These are phyloP conservation scores for Scheffersomyces stipitis DNA, from an alignment of 805 yeast genomes.

Conservation along the genomic window DNA sequence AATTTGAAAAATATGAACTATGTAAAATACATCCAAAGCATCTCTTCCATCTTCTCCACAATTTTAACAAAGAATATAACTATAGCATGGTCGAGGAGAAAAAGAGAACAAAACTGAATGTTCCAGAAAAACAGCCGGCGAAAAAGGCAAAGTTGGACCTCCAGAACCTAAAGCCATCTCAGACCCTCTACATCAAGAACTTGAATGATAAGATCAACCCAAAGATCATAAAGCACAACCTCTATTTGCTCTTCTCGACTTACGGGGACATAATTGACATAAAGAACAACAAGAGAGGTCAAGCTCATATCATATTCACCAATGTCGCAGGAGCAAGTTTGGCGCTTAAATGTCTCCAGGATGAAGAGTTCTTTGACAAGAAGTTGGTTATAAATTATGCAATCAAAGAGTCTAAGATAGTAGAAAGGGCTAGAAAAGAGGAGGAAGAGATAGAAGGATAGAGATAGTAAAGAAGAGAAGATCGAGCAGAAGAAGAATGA, in stretches of 20 bases:
- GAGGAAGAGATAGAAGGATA: too few relatives aligned
- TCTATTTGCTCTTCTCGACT: constrained; percentile 58
- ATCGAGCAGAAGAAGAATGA: too few relatives aligned
- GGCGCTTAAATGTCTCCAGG: constrained; percentile 50
- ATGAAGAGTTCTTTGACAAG: constrained; percentile 53
- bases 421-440: constrained; percentile 7
- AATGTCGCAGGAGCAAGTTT: constrained; percentile 48
- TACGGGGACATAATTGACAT: constrained; percentile 67
- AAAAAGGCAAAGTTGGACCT: constrained; percentile 11
- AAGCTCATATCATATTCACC: constrained; percentile 61
- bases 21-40: too few relatives aligned
- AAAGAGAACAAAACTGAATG: constrained; percentile 1
- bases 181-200: constrained; percentile 60
- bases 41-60: too few relatives aligned
- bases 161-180: constrained; percentile 20
- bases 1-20: too few relatives aligned
- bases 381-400: constrained; percentile 44
- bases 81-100: too few relatives aligned
- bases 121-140: background rate
- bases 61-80: too few relatives aligned
- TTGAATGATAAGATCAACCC: constrained; percentile 56
- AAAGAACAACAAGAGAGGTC: constrained; percentile 54
- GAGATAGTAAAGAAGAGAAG: too few relatives aligned
- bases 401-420: constrained; percentile 22
- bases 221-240: constrained; percentile 46